phyloP scores from a whole-genome alignment of 208 protist species.

The Trypanosoma caninum region DNA sequence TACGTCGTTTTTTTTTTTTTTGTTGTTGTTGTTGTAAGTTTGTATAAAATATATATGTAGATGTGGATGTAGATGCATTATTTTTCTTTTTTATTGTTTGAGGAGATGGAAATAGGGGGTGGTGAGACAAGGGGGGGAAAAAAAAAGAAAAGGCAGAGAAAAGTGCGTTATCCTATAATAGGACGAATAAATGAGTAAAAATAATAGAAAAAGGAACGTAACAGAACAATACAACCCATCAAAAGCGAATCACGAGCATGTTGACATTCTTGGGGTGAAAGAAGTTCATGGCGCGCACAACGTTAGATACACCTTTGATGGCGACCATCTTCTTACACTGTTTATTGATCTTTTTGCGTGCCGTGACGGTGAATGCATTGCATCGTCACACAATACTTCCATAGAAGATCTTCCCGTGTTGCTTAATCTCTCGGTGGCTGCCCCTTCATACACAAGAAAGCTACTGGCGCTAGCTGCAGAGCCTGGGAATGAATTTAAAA shows the following conservation, averaged over 20 bases:
- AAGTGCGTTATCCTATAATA: background rate
- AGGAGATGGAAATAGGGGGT: background rate
- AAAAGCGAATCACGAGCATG: background rate
- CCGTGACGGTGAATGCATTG: background rate
- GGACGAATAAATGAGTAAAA: too few relatives aligned
- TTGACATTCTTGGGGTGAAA: background rate
- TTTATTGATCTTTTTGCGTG: background rate
- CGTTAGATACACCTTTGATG: conserved; percentile 10
- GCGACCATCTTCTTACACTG: background rate
- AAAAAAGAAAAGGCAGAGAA: background rate
- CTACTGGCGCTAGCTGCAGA: background rate
- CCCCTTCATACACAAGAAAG: background rate
- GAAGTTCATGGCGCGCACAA: conserved; percentile 4
- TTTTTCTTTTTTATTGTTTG: background rate
- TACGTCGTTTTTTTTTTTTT: conserved; percentile 1
- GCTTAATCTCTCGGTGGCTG: background rate
- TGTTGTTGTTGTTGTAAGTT: too few relatives aligned
- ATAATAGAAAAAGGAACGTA: background rate
- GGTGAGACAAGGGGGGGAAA: background rate
- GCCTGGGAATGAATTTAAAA: background rate
- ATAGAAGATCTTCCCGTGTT: conserved; percentile 18
- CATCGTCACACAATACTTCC: background rate
- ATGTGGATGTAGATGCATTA: background rate
- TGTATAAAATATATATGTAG: too few relatives aligned
- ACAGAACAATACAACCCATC: background rate